Evolutionary conservation across 306 rosid genomes (phyloP).

Genomic region (Citrullus amarus): DNA sequence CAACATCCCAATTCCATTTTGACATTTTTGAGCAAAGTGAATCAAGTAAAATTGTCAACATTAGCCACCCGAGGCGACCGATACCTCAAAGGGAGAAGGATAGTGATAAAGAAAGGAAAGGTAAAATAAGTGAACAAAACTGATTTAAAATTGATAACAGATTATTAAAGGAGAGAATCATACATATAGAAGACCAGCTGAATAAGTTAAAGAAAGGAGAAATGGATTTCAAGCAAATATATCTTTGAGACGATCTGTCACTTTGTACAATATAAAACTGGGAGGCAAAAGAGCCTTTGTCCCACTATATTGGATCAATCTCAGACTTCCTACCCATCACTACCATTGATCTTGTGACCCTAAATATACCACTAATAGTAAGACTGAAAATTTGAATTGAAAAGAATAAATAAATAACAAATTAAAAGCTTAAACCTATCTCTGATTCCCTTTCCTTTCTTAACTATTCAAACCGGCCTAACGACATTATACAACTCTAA

Average conservation of each 20-base stretch:
- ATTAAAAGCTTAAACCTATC: not conserved
- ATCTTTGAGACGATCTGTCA: conserved; percentile 2
- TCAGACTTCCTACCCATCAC: not conserved
- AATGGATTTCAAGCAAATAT: not conserved
- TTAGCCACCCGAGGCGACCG: not conserved
- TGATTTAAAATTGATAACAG: not conserved
- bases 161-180: not conserved
- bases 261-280: conserved; percentile 4
- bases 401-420: conserved; percentile 5
- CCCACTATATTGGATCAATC: conserved; percentile 1
- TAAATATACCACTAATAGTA: not conserved
- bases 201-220: conserved; percentile 1
- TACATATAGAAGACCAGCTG: not conserved
- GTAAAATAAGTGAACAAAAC: not conserved
- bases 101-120: not conserved
- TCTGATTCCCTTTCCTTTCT: conserved; percentile 5
- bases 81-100: not conserved
- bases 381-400: not conserved
- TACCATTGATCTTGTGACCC: not conserved
- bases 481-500: conserved; percentile 29
- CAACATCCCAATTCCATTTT: not conserved
- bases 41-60: not conserved
- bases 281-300: conserved; percentile 1
- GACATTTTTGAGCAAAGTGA: not conserved
- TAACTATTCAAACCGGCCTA: conserved; percentile 5